phyloP scores from a whole-genome alignment of 768 basidiomycete genomes.

The Suillus placidus region DNA sequence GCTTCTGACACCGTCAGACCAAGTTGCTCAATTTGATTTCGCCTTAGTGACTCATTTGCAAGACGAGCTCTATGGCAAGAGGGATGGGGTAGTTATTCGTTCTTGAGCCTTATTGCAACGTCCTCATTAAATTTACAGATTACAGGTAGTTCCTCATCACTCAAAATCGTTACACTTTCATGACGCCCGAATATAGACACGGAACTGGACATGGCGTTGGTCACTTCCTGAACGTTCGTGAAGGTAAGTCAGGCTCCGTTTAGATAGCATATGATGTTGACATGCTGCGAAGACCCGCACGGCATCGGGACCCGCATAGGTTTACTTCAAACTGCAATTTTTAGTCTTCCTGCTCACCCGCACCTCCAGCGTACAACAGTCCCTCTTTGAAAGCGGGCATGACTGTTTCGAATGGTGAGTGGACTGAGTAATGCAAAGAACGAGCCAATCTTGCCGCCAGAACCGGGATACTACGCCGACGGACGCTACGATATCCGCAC shows the following conservation, averaged over 20 bases:
- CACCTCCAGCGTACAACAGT: conserved; percentile 59
- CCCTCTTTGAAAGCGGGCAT: conserved; percentile 78
- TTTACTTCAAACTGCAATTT: conserved; percentile 16
- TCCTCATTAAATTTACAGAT: conserved; percentile 38
- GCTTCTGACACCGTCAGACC: background rate
- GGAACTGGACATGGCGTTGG: conserved; percentile 97
- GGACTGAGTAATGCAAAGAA: background rate
- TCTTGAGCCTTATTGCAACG: conserved; percentile 7
- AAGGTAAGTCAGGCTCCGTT: conserved; percentile 42
- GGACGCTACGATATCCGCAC: conserved; percentile 92
- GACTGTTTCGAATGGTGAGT: conserved; percentile 81
- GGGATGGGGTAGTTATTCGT: conserved; percentile 64
- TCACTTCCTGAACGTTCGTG: conserved; percentile 92
- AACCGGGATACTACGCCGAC: conserved; percentile 92
- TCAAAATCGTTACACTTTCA: background rate
- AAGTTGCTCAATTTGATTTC: conserved; percentile 6
- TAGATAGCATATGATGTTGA: conserved; percentile 7
- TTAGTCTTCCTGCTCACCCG: background rate
- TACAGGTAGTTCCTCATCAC: conserved; percentile 47
- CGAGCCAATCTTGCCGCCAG: conserved; percentile 34
- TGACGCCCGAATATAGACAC: conserved; percentile 50
- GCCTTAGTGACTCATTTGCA: conserved; percentile 75
- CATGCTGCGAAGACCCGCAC: conserved; percentile 48
- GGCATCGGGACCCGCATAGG: conserved; percentile 51
- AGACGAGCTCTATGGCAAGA: conserved; percentile 82